Base-by-base conservation (phyloP, 2,329 filamentous ascomycete species). In the Penicillium sp. region DNA sequence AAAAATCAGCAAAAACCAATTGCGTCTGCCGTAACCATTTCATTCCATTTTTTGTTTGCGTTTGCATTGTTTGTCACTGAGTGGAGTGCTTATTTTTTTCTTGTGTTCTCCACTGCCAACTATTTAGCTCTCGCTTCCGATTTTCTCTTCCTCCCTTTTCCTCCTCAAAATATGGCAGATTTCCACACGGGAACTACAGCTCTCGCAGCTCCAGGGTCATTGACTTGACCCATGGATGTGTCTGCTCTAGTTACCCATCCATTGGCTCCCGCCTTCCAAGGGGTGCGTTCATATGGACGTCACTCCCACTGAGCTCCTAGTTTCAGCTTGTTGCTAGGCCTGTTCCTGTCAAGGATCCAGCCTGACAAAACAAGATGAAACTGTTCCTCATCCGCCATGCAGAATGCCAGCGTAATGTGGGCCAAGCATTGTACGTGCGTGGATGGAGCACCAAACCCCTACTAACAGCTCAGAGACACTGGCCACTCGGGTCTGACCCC, bases 361-460 rank as follows among this genome's bases (percentile, higher is more conserved):
- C 18, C 35, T 14, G 32, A 38, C 24, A 24, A 50, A 14, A n/a
- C 44, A 57, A 44, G 28, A 80, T 85, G 78, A 78, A 76, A 62
- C 69, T 95, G 45, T 81, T 90, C 59, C 77, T 95, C 59, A 81
- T 94, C 61, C 84, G 89, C 47, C 89, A 95, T 74, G 89, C 85
- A 64, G 89, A 95, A 72, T 91, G 88, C 10, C 86, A 93, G 57
- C 87, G 95, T 71, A 95, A 95, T 67, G 85, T 93, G 50, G 54
- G 56, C 85, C 85, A 42, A 78, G 55, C 59, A 56, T 52, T 54
- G 59, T 55, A 58, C 47, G 42, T 47, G 41, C 42, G 28, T 39
- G 36, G 27, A 46, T 31, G 20, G 35, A 37, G 35, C 35, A 22
- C 20, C 35, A 24, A 20, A 37, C 22, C 35, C 35, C 11, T n/a